Conservation (phyloP, 768 basidiomycete genomes). For the Tephrocybe sp. region DNA sequence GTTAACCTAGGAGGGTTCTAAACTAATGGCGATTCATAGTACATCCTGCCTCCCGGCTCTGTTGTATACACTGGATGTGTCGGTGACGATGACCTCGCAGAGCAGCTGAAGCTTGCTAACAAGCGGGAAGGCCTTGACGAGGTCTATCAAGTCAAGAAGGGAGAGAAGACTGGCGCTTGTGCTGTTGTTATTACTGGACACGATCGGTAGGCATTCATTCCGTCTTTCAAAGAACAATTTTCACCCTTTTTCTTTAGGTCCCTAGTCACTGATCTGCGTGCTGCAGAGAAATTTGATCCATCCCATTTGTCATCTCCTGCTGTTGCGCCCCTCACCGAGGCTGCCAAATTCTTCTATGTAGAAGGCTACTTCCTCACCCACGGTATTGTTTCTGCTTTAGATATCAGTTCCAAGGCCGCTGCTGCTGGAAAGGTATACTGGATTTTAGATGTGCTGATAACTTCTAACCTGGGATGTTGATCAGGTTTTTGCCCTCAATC, state of each 20-base stretch:
- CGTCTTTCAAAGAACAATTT: not conserved
- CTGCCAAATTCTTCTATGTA: constrained; percentile 87
- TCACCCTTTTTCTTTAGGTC: constrained; percentile 48
- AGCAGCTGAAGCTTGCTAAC: constrained; percentile 88
- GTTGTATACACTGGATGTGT: constrained; percentile 96
- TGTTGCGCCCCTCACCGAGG: constrained; percentile 74
- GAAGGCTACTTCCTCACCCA: constrained; percentile 98
- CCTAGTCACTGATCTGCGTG: constrained; percentile 86
- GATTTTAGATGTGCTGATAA: not conserved
- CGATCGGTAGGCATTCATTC: constrained; percentile 54
- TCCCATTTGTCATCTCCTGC: constrained; percentile 74
- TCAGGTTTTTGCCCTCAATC: constrained; percentile 86
- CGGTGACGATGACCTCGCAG: constrained; percentile 88
- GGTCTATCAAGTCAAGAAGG: constrained; percentile 85
- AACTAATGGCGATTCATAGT: constrained; percentile 46
- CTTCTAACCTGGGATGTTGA: constrained; percentile 3
- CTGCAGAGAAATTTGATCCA: constrained; percentile 86
- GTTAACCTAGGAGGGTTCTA: not conserved
- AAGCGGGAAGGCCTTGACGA: constrained; percentile 85
- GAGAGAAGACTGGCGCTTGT: constrained; percentile 92
- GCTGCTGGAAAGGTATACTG: constrained; percentile 64
- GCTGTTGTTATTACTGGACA: constrained; percentile 95
- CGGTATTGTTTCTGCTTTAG: constrained; percentile 66
- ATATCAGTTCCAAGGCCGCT: constrained; percentile 77
- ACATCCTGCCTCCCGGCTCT: constrained; percentile 81